Base-by-base conservation (phyloP, 768 basidiomycete species). In the Leucocoprinus leucothites region DNA sequence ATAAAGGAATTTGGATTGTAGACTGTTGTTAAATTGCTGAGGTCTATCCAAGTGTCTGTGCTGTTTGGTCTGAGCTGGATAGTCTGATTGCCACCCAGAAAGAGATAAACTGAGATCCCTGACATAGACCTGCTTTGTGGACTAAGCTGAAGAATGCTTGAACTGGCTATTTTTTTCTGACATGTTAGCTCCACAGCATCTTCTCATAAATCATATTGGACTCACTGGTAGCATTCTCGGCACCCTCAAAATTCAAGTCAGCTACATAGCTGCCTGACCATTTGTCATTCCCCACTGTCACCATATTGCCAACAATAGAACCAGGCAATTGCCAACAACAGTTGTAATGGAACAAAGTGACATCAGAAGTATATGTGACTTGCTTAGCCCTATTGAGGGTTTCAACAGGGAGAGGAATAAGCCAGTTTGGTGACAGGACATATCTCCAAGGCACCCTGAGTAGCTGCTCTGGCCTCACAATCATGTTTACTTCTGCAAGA, bases 281-380 rank as follows among this genome's bases (percentile, higher is more conserved):
- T 18, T 28, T 25, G 13, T 36, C 9, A 9, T 36, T 28, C 1
- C 21, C 31, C 16, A 53, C 9, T 18, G 3, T 13, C 5, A 45
- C 6, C 16, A 3, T 18, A 9, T 36, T 22, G 6, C 16, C 13
- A 26, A 11, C 13, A 14, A 34, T 16, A 14, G 9, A 7, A 5
- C 18, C 26, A 11, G 52, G 52, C 19, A 44, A 22, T 25, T 36
- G 43, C 52, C 52, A 53, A 13, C 25, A 34, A 14, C 52, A 53
- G 3, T 26, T 16, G 31, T 53, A 25, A 16, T 46, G 42, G 21
- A 53, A 53, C n/a, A 14, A 34, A 14, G 45, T 28, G 18, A 53
- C 14, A 7, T 53, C 52, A 7, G 52, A 21, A 3, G 35, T 6
- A 38, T 53, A 45, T 22, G 14, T 28, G 9, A 53, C 52, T 14